Percentiles rank a stretch among this genome's conserved stretches.
Evolutionary conservation across 441 rosid genomes (phyloP).

Genomic region (Isatis lusitanica): DNA sequence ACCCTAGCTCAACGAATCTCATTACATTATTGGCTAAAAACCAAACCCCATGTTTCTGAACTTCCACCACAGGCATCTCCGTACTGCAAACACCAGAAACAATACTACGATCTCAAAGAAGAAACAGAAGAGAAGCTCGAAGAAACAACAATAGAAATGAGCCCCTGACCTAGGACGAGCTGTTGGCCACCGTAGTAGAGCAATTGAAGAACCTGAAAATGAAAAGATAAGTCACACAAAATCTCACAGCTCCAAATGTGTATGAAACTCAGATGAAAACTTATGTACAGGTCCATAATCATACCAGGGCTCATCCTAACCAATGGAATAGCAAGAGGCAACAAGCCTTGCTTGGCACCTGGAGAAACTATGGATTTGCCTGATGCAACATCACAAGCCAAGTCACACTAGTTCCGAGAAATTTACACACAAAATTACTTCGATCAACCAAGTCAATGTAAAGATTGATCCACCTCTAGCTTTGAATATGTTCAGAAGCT

Average conservation of each 20-base stretch:
- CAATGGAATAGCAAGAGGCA: constrained; percentile 78
- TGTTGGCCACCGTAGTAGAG: constrained; percentile 88
- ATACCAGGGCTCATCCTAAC: constrained; percentile 63
- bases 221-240: constrained; percentile 26
- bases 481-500: constrained; percentile 54
- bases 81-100: constrained; percentile 47
- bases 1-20: not conserved
- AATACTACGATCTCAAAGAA: constrained; percentile 24
- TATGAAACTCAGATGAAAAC: not conserved
- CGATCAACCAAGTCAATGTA: not conserved
- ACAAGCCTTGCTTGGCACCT: constrained; percentile 70
- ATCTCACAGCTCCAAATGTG: constrained; percentile 16
- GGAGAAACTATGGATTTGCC: constrained; percentile 77
- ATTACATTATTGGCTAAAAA: constrained; percentile 80
- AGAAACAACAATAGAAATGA: not conserved
- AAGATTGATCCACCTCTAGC: constrained; percentile 52
- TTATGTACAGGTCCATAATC: not conserved
- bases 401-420: not conserved
- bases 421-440: not conserved
- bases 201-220: constrained; percentile 55
- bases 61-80: constrained; percentile 95
- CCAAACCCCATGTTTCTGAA: constrained; percentile 75
- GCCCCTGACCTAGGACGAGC: constrained; percentile 66
- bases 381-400: constrained; percentile 31
- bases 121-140: constrained; percentile 19